Conservation (phyloP, 1,139 yeast species). For the Taphrina confusa region DNA sequence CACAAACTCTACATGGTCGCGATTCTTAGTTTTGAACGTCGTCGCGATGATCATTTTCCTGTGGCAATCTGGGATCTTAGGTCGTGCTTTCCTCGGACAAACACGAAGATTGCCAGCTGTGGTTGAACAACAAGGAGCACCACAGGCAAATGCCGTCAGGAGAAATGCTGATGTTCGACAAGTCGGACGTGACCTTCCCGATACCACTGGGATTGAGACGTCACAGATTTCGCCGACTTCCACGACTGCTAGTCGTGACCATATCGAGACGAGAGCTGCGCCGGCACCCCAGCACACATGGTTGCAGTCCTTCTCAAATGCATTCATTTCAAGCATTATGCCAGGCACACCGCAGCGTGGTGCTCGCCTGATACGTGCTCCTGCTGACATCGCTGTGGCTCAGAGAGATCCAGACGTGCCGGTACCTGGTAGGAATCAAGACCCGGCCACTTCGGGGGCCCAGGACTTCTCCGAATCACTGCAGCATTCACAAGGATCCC, state of each 20-base stretch:
- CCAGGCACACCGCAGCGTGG: neutral
- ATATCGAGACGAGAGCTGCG: neutral
- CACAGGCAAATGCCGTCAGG: neutral
- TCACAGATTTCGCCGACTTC: no score
- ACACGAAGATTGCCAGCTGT: neutral
- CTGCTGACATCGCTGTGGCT: neutral
- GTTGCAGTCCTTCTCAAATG: constrained; percentile 11
- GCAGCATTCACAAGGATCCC: no score
- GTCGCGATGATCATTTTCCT: constrained; percentile 24
- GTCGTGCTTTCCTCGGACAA: neutral
- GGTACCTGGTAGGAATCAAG: neutral
- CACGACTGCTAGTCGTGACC: neutral
- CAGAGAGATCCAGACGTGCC: neutral
- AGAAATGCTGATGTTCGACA: no score
- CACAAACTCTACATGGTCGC: constrained; percentile 15
- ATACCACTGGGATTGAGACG: neutral
- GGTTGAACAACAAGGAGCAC: neutral
- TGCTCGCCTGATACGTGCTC: neutral
- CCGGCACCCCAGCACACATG: neutral
- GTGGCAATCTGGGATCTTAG: constrained; percentile 31
- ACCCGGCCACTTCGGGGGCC: no score
- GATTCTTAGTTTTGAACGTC: constrained; percentile 13
- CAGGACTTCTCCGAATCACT: no score
- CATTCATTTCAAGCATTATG: constrained; percentile 6
- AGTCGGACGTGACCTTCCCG: neutral